phyloP scores from a whole-genome alignment of 208 protist genomes.

The Kentomonas sorsogonicus region DNA sequence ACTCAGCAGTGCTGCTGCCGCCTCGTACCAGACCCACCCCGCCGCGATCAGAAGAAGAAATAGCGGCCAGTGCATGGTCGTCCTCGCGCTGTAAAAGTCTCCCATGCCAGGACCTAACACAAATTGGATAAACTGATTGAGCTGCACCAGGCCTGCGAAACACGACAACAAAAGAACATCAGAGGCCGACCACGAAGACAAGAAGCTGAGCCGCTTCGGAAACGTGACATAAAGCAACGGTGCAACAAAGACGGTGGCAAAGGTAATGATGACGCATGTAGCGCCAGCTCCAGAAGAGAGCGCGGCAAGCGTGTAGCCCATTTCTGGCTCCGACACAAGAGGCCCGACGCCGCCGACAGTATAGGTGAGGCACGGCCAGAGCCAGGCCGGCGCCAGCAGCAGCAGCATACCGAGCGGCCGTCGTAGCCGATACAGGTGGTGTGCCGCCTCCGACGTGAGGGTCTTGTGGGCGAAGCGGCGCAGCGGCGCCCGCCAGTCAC shows the following conservation, averaged over 20 bases:
- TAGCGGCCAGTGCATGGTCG: slow-evolving; percentile 54
- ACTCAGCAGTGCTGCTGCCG: too few species aligned
- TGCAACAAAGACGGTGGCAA: slow-evolving; percentile 38
- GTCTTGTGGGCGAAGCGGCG: too few species aligned
- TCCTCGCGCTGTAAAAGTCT: slow-evolving; percentile 38
- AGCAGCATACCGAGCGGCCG: neutral
- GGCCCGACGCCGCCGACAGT: slow-evolving; percentile 13
- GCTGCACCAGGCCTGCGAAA: slow-evolving; percentile 83
- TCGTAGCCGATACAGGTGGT: neutral
- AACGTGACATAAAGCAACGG: slow-evolving; percentile 33
- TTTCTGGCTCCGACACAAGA: slow-evolving; percentile 4
- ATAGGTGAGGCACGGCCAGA: slow-evolving; percentile 6
- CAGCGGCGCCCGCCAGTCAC: too few species aligned
- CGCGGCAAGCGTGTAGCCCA: slow-evolving; percentile 4
- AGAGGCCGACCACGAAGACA: slow-evolving; percentile 88
- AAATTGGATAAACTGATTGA: slow-evolving; percentile 89
- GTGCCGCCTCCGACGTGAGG: neutral
- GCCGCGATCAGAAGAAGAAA: slow-evolving; percentile 23
- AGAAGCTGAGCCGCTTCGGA: slow-evolving; percentile 16
- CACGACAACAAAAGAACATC: slow-evolving; percentile 89
- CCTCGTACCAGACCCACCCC: slow-evolving; percentile 25
- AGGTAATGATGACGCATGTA: slow-evolving; percentile 13
- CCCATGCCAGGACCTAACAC: slow-evolving; percentile 57
- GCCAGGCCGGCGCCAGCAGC: neutral
- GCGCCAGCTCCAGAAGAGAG: slow-evolving; percentile 9